These are phyloP conservation scores for Fusarium transvaalense DNA, from an alignment of 2,329 filamentous ascomycete genomes.

Conservation along the genomic window DNA sequence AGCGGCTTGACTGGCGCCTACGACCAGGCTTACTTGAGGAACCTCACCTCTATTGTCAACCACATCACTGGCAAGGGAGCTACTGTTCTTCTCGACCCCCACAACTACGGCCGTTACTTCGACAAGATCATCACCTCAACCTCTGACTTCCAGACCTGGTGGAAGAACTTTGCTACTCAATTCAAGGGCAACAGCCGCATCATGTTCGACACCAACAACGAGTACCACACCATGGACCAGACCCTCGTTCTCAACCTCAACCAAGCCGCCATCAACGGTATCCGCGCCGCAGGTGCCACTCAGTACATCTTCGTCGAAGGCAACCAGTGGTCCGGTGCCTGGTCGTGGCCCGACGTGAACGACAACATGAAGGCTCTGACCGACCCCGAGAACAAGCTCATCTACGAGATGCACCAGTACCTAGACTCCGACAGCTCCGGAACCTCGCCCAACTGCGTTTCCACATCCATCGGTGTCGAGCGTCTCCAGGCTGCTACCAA, in stretches of 20 bases:
- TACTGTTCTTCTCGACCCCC: slow-evolving; percentile 69
- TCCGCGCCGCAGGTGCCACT: slow-evolving; percentile 70
- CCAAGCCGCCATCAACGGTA: slow-evolving; percentile 73
- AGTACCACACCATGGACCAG: slow-evolving; percentile 73
- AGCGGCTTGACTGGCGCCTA: slow-evolving; percentile 57
- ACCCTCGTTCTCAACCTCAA: slow-evolving; percentile 70
- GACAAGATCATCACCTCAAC: slow-evolving; percentile 66
- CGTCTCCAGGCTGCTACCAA: slow-evolving; percentile 62
- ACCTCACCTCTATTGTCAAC: slow-evolving; percentile 51
- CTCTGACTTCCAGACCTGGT: slow-evolving; percentile 67
- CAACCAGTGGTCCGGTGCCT: slow-evolving; percentile 68
- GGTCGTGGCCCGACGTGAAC: slow-evolving; percentile 58
- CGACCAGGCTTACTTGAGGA: slow-evolving; percentile 56
- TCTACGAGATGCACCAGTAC: slow-evolving; percentile 73
- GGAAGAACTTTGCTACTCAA: slow-evolving; percentile 65
- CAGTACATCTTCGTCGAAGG: slow-evolving; percentile 70
- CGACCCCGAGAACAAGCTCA: slow-evolving; percentile 63
- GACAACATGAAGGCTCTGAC: slow-evolving; percentile 58
- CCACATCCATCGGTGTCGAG: slow-evolving; percentile 62
- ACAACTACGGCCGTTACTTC: slow-evolving; percentile 72
- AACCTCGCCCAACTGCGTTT: slow-evolving; percentile 62
- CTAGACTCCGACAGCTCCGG: slow-evolving; percentile 68
- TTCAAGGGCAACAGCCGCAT: slow-evolving; percentile 67
- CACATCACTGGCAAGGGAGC: slow-evolving; percentile 58
- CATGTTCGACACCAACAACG: slow-evolving; percentile 76